Evolutionary conservation across 257 asterid species (phyloP), one percentile per base, ranked within the genome.

Genomic region (Solanum megistacrolobum): DNA sequence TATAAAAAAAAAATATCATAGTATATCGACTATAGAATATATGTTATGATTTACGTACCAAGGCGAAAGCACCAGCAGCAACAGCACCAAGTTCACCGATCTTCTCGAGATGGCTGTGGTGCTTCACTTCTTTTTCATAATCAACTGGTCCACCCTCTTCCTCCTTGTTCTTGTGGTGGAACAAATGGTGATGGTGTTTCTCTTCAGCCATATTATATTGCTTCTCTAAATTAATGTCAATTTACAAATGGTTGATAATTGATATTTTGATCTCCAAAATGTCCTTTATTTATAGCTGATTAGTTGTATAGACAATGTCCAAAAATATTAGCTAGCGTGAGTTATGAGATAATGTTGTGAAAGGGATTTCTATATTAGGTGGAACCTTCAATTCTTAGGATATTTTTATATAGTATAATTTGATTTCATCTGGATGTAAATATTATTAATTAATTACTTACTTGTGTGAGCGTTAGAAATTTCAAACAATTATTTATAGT

Each of bases 101-200:
- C 5, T 90, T 88, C 66, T 88, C 87, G 7, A 83, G 87, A 41
- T 88, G 89, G 39, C 87, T 88, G 35, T 90, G 90, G 48, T 90
- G 90, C 76, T 90, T 90, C 78, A 36, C 78, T 58, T 90, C 88
- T 48, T 86, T 88, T 21, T 73, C 82, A 84, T 90, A 83, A 84
- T 88, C 90, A 36, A 73, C 43, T 3, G 68, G 78, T 4, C 87
- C 89, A 35, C 27, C 89, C 9, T 89, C 86, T 12, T 84, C 91
- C 55, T 83, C 89, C 21, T 86, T 43, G 76, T 90, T 86, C 60
- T 87, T 38, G 86, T 88, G 92, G 93, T 89, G 90, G 87, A 88
- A 88, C 84, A 39, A 90, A 91, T 88, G 91, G 88, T 88, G 92
- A 89, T 89, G 94, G 36, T 91, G 89, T 87, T 91, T 89, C 85